Base-by-base conservation (phyloP, 352 stramenopile species). In the Globisporangium takayamanum region DNA sequence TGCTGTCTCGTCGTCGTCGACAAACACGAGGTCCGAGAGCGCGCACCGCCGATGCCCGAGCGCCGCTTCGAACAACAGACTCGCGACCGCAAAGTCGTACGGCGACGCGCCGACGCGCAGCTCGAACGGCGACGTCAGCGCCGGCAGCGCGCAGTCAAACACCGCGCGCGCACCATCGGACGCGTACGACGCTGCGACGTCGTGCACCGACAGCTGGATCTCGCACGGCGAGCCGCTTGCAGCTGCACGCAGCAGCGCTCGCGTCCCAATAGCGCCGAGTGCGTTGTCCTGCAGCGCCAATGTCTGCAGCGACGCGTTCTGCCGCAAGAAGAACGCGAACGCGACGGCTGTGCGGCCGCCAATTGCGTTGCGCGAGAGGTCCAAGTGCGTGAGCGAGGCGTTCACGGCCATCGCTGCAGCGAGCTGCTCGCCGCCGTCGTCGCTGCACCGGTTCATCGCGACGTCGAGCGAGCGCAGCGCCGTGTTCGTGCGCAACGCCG, bases 381-480 rank as follows among this genome's bases (percentile, higher is more conserved):
- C 74, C 14, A 91, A 60, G 12, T 76, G 65, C 0, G 33, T 69
- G 0, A 89, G 66, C 0, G 68, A 76, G 26, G 65, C 68, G 60
- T 91, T 91, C 47, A 46, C 57, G 6, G 57, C 72, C 8, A 91
- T 49, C 5, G 81, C 74, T 0, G 73, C 70, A 4, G 78, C 81
- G 22, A 91, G 33, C 42, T 85, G 69, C 42, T 89, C 75, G 15
- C 73, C 77, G 37, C 81, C 81, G 36, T 78, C 63, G 51, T 91
- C 81, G 4, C 78, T 69, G 42, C 80, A 88, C 0, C 78, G 74
- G 37, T 91, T 91, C 81, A 91, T 91, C 15, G 78, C 72, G 42
- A 91, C 61, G 0, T 82, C 69, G 5, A 91, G 63, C 3, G 50
- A 70, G 25, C 53, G 55, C 1, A 91, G 50, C 5, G 69, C 74